phyloP scores from a whole-genome alignment of 2,329 filamentous ascomycete species.

The Cladosporium sp. region DNA sequence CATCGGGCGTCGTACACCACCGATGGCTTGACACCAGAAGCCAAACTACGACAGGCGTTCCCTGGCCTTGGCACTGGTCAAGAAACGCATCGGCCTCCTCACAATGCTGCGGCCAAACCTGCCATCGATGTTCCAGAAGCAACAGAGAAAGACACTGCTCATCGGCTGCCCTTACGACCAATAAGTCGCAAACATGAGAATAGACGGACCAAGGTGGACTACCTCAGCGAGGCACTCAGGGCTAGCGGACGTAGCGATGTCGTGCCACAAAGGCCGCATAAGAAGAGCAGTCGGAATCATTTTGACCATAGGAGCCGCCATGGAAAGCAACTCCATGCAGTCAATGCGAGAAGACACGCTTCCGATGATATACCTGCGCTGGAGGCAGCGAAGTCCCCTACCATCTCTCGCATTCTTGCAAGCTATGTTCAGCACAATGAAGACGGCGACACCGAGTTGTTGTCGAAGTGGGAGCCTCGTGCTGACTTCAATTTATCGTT shows the following conservation, averaged over 20 bases:
- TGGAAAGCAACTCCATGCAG: background rate
- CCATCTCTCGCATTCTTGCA: constrained; percentile 17
- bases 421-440: constrained; percentile 16
- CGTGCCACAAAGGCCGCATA: constrained; percentile 2
- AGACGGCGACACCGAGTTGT: background rate
- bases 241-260: background rate
- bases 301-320: background rate
- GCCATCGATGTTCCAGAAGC: background rate
- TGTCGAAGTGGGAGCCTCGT: background rate
- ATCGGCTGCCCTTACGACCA: background rate
- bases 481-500: background rate
- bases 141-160: background rate
- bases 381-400: constrained; percentile 1
- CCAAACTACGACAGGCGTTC: background rate
- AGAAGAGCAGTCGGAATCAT: background rate
- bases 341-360: constrained; percentile 11
- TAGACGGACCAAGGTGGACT: constrained; percentile 1
- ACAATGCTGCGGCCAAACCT: background rate
- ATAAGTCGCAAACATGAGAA: background rate
- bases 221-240: background rate
- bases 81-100: background rate
- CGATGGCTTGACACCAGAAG: background rate
- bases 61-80: background rate
- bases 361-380: background rate
- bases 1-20: background rate